phyloP scores from a whole-genome alignment of 176 grass and related monocot genomes.

The Carex littledalei region DNA sequence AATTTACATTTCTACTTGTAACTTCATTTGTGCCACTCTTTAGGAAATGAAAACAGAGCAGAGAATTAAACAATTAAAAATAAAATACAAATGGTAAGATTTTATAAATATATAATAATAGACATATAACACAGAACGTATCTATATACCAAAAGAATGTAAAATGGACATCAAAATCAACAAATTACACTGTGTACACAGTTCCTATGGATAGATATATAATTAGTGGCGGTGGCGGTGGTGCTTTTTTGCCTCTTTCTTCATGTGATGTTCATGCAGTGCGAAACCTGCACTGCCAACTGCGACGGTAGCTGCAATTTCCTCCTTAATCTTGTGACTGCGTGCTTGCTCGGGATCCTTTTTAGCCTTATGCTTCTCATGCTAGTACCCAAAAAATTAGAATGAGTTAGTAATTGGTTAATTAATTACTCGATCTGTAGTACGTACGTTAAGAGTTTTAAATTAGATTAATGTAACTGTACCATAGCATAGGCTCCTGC shows the following conservation, averaged over 20 bases:
- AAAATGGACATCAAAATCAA: not conserved
- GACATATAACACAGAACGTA: not conserved
- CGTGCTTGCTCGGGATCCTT: conserved; percentile 11
- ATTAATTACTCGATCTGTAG: not conserved
- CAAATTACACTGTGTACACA: not conserved
- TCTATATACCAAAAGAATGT: not conserved
- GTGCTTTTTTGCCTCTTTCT: conserved; percentile 16
- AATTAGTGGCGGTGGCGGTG: not conserved
- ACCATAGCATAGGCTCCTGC: conserved; percentile 26
- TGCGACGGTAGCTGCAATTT: conserved; percentile 10
- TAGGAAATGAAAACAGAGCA: not conserved
- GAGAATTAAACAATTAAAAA: not conserved
- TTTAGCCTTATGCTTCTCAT: conserved; percentile 20
- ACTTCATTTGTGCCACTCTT: not conserved
- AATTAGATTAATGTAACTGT: not conserved
- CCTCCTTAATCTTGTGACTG: conserved; percentile 3
- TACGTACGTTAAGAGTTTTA: not conserved
- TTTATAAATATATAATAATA: not conserved
- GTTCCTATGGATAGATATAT: not conserved
- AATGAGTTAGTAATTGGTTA: no score
- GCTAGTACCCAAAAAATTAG: not conserved
- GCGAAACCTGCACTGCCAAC: conserved; percentile 9
- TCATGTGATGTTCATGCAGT: conserved; percentile 9
- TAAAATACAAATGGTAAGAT: not conserved
- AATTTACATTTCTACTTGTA: not conserved